Evolutionary conservation across 257 asterid genomes (phyloP).

Genomic region (Avicennia marina): DNA sequence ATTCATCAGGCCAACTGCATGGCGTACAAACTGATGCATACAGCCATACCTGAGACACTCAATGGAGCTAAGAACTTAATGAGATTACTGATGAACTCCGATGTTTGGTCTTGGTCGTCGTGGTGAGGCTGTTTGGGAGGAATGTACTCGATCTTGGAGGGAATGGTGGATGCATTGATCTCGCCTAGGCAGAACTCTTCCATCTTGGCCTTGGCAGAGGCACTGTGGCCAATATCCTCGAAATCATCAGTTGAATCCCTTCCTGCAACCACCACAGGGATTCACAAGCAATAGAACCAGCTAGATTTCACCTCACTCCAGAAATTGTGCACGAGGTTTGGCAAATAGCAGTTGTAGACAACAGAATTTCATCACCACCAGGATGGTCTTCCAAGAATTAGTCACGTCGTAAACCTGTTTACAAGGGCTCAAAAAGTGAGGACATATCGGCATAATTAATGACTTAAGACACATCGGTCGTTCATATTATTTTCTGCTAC

Average conservation of each 20-base stretch:
- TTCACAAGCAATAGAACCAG: neutral
- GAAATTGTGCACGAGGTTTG: neutral
- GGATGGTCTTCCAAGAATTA: neutral
- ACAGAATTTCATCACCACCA: neutral
- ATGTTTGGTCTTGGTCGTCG: neutral
- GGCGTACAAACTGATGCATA: neutral
- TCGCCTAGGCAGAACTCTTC: neutral
- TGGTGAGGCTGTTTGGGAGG: neutral
- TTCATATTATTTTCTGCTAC: too few species aligned
- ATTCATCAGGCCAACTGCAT: neutral
- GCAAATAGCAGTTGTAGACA: neutral
- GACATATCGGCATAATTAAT: too few species aligned
- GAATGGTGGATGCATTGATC: neutral
- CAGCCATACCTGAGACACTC: neutral
- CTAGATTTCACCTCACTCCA: neutral
- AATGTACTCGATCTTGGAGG: neutral
- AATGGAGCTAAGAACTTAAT: neutral
- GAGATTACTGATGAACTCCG: neutral
- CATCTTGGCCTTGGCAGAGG: neutral
- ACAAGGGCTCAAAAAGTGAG: too few species aligned
- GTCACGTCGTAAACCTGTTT: conserved; percentile 1
- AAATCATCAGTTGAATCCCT: neutral
- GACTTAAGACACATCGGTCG: too few species aligned
- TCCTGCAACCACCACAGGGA: too few species aligned
- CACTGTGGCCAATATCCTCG: neutral